These are phyloP conservation scores for Puya raimondii DNA, from an alignment of 176 grass and related monocot species.

Conservation along the genomic window DNA sequence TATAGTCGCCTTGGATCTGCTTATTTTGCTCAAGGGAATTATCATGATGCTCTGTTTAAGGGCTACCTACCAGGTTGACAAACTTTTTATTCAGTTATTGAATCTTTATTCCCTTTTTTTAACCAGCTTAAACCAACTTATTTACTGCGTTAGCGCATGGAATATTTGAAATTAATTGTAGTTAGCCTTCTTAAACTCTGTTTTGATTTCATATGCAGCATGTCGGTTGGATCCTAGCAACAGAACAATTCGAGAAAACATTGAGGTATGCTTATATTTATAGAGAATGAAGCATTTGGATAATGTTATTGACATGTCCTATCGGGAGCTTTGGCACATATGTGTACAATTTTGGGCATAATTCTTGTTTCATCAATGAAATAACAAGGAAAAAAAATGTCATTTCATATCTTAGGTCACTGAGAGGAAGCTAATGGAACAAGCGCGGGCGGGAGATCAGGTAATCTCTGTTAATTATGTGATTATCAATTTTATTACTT, in stretches of 20 bases:
- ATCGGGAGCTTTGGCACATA: background rate
- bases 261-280: constrained; percentile 44
- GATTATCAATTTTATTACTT: background rate
- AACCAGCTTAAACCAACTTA: background rate
- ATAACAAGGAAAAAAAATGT: background rate
- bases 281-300: background rate
- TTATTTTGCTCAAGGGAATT: constrained; percentile 36
- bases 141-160: background rate
- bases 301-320: background rate
- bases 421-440: constrained; percentile 44
- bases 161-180: no score
- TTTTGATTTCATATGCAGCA: constrained; percentile 24
- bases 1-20: constrained; percentile 39
- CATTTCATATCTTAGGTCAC: constrained; percentile 39
- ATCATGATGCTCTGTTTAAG: constrained; percentile 24
- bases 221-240: constrained; percentile 60
- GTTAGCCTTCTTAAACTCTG: no score
- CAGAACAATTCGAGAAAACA: constrained; percentile 58
- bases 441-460: constrained; percentile 27
- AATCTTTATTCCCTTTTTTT: background rate
- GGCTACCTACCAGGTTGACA: constrained; percentile 28
- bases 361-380: background rate
- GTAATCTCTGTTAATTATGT: constrained; percentile 17
- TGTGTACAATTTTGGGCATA: background rate
- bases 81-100: background rate